Conservation (phyloP, 495 filamentous ascomycete genomes). For the Parathielavia hyrcaniae region DNA sequence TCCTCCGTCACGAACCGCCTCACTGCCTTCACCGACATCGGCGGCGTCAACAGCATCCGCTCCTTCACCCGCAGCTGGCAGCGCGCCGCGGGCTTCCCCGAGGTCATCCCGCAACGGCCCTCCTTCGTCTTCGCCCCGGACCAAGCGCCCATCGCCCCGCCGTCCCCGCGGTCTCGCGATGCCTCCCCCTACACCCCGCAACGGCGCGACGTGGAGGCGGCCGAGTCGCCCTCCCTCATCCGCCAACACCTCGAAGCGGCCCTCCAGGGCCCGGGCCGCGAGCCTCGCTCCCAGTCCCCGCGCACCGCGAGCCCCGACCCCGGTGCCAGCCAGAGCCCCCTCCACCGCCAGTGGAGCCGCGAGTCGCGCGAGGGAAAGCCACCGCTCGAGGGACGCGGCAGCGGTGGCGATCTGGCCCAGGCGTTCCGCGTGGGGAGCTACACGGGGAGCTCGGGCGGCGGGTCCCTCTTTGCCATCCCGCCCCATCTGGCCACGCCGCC, state of each 20-base stretch:
- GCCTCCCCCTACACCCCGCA: conserved; percentile 28
- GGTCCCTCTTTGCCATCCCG: conserved; percentile 54
- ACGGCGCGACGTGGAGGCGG: conserved; percentile 33
- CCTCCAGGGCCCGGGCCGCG: conserved; percentile 15
- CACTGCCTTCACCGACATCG: conserved; percentile 63
- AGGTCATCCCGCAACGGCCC: conserved; percentile 69
- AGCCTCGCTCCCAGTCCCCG: conserved; percentile 21
- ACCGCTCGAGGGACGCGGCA: conserved; percentile 20
- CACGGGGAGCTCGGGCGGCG: conserved; percentile 21
- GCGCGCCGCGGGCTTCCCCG: conserved; percentile 79
- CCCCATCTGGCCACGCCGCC: conserved; percentile 60
- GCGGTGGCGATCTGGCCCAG: conserved; percentile 30
- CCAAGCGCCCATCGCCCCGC: conserved; percentile 30
- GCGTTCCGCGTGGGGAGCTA: conserved; percentile 33
- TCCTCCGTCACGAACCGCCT: conserved; percentile 73
- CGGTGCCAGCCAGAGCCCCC: conserved; percentile 18
- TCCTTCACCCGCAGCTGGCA: conserved; percentile 95
- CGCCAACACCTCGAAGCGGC: conserved; percentile 38
- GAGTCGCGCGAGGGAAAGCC: conserved; percentile 39
- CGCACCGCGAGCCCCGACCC: conserved; percentile 23
- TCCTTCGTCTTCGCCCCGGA: conserved; percentile 58
- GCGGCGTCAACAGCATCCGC: conserved; percentile 87
- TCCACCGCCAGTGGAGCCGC: conserved; percentile 13
- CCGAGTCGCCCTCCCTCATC: conserved; percentile 34
- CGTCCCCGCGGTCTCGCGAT: conserved; percentile 24